Evolutionary conservation across 2,329 filamentous ascomycete genomes (phyloP), one percentile per base, ranked within the genome.

Genomic region (Aspergillus aculeatinus): DNA sequence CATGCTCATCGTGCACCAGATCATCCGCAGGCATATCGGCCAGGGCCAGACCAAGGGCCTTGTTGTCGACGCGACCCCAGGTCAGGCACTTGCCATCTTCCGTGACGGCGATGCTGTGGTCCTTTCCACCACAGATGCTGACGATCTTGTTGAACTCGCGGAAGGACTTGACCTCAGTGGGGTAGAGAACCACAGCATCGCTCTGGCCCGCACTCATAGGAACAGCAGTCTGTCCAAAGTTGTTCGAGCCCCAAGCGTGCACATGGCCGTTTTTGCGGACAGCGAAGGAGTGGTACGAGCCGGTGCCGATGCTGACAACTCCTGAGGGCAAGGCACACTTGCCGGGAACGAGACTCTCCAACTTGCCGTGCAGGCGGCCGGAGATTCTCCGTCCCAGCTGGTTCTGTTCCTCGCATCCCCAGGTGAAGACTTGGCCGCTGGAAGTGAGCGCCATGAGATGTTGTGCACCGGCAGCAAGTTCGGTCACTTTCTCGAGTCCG

Each of bases 191-290:
- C 10, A 58, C 39, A 1, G 63, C 60, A 6, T 65, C 85, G 53
- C 86, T 83, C 58, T 85, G 80, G 21, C 86, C 87, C 14, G 82
- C 85, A 54, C 82, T 79, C n/a, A 83, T 80, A n/a, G 78, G 76
- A 55, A 86, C 81, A 14, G 88, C 90, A 16, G 88, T 88, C 77
- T 94, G 87, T 61, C 87, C 89, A 73, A 89, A 92, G 76, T 89
- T 91, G 80, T 95, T 95, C 12, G 90, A 81, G 11, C 91, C 90
- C 90, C 90, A 95, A 0, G 86, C 83, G 77, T 85, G 92, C 33
- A 74, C 69, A 35, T 70, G 71, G 27, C 80, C 78, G 9, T 70
- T 58, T 0, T 67, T 68, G 60, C 73, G 72, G 42, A 82, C 76
- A 47, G 80, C 80, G n/a, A 81, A 78, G 1, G 80, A 79, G 63